Conservation (phyloP, 225 moss, liverwort and hornwort species). For the Straminergon stramineum region DNA sequence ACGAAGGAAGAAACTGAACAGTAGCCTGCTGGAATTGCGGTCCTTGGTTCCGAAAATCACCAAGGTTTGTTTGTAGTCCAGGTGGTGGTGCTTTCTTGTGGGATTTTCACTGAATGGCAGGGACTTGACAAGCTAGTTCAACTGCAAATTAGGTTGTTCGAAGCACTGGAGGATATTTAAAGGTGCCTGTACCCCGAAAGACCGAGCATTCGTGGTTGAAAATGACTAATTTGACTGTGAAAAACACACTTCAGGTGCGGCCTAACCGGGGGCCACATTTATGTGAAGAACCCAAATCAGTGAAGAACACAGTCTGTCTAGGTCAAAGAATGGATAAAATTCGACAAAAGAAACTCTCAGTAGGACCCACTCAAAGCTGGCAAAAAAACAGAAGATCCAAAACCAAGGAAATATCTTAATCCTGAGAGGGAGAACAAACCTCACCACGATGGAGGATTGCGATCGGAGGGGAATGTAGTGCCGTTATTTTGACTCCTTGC, state of each 20-base stretch:
- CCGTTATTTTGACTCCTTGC: neutral
- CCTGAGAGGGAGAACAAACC: neutral
- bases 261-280: neutral
- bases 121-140: neutral
- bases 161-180: neutral
- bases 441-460: neutral
- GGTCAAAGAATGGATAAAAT: neutral
- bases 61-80: constrained; percentile 23
- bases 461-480: neutral
- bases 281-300: neutral
- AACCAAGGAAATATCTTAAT: neutral
- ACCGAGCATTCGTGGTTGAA: neutral
- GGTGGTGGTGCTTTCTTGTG: neutral
- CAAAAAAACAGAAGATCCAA: neutral
- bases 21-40: constrained; percentile 45
- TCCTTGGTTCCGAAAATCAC: constrained; percentile 58
- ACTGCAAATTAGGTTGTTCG: neutral
- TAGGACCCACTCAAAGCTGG: neutral
- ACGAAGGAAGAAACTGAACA: constrained; percentile 57
- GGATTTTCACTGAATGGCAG: neutral
- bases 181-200: neutral
- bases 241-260: no score
- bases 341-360: neutral
- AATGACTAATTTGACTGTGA: neutral
- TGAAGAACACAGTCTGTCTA: neutral